These are phyloP conservation scores for Fusarium mundagurra DNA, from an alignment of 2,329 filamentous ascomycete species.

Conservation along the genomic window DNA sequence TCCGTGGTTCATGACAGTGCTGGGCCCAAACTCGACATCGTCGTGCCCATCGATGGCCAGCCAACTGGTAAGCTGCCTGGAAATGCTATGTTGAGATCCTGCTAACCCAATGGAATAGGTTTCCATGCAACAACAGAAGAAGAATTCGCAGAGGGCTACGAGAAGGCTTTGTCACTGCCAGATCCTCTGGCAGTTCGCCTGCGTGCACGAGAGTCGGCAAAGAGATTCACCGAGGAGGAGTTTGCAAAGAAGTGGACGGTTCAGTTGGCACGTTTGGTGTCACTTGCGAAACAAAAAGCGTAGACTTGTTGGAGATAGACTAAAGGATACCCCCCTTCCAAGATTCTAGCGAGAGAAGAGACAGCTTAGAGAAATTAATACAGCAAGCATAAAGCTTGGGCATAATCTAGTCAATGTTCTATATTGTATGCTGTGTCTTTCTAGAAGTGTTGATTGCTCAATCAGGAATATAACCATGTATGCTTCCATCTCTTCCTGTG, in stretches of 20 bases:
- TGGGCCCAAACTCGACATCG: constrained; percentile 93
- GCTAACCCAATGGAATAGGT: constrained; percentile 57
- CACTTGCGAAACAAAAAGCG: constrained; percentile 45
- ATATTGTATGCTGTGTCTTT: neutral
- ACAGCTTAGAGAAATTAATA: constrained; percentile 27
- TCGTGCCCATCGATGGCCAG: constrained; percentile 79
- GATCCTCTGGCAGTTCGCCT: constrained; percentile 79
- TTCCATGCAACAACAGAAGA: constrained; percentile 83
- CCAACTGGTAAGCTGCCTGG: constrained; percentile 71
- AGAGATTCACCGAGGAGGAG: constrained; percentile 86
- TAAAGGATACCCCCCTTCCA: constrained; percentile 50
- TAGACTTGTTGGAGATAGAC: constrained; percentile 44
- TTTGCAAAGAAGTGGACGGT: constrained; percentile 83
- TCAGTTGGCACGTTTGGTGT: constrained; percentile 78
- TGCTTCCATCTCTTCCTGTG: neutral
- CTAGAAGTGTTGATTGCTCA: neutral
- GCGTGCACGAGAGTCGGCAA: constrained; percentile 80
- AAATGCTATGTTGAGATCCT: neutral
- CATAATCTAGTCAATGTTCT: neutral
- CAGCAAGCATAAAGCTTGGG: neutral
- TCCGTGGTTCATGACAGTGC: constrained; percentile 93
- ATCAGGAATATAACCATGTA: neutral
- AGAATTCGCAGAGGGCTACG: constrained; percentile 85
- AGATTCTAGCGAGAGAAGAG: constrained; percentile 16
- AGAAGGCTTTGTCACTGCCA: constrained; percentile 76